Conservation (phyloP, 1,284 basidiomycete genomes). For the Microbotryum intermedium region DNA sequence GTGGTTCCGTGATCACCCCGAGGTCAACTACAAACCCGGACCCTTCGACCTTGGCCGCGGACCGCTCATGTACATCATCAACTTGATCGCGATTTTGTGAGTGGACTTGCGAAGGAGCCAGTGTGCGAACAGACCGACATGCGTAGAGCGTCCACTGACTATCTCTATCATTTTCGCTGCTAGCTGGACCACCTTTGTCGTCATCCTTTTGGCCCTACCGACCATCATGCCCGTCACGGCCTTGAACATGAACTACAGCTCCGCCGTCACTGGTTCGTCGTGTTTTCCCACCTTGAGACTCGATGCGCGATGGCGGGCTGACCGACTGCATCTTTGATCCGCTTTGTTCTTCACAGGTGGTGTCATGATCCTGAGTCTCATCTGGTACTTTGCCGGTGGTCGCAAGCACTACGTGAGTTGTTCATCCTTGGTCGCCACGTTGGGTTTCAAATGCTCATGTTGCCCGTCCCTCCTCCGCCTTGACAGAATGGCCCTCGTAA, state of each 20-base stretch:
- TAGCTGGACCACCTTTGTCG: constrained; percentile 41
- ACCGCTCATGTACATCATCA: constrained; percentile 54
- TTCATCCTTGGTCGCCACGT: too few species aligned
- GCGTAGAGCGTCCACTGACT: too few species aligned
- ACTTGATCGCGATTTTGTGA: constrained; percentile 49
- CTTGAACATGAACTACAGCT: constrained; percentile 68
- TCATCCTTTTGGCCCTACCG: constrained; percentile 47
- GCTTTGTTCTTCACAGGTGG: constrained; percentile 39
- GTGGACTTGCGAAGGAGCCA: too few species aligned
- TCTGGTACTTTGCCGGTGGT: constrained; percentile 43
- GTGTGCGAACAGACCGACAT: too few species aligned
- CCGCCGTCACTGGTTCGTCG: constrained; percentile 47
- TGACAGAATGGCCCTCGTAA: too few species aligned
- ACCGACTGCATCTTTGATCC: constrained; percentile 30
- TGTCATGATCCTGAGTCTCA: constrained; percentile 38
- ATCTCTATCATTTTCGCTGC: too few species aligned
- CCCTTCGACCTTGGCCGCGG: constrained; percentile 78
- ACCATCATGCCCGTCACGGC: constrained; percentile 59
- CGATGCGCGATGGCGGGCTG: background rate
- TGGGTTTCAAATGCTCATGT: too few species aligned
- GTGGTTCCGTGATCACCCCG: constrained; percentile 66
- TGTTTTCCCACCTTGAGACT: background rate
- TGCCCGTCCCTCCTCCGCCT: too few species aligned
- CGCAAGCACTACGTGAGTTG: constrained; percentile 38
- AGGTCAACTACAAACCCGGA: constrained; percentile 74